A percentile compares a stretch with the other conserved stretches of the same genome.
phyloP scores from a whole-genome alignment of 169 alveolate species.

The Toxoplasma gondii region DNA sequence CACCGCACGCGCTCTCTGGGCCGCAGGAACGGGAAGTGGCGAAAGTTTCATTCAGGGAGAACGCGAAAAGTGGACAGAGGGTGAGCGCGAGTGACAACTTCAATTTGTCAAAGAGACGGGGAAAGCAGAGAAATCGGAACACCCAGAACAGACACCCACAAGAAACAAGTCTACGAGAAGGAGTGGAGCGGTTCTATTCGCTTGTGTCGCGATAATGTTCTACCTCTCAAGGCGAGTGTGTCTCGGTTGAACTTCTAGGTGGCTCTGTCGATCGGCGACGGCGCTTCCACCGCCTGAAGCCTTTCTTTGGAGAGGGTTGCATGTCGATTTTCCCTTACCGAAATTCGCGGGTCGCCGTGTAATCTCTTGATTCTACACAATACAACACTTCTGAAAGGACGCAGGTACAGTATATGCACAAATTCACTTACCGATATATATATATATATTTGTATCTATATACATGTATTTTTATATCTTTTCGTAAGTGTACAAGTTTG shows the following conservation, averaged over 20 bases:
- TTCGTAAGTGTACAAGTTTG: too few relatives aligned
- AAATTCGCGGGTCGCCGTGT: too few relatives aligned
- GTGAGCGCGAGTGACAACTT: background rate
- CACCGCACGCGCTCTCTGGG: background rate
- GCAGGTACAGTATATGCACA: background rate
- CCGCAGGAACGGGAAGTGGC: background rate
- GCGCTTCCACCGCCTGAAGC: too few relatives aligned
- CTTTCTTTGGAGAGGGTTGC: too few relatives aligned
- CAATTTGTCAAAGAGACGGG: background rate
- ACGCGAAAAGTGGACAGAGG: background rate
- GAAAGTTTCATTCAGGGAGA: background rate
- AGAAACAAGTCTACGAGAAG: background rate
- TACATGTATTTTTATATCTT: background rate
- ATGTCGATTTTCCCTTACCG: too few relatives aligned
- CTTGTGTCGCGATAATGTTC: background rate
- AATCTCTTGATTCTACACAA: too few relatives aligned
- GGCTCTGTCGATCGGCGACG: too few relatives aligned
- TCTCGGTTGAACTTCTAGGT: too few relatives aligned
- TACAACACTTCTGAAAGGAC: background rate
- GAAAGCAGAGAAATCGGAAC: background rate
- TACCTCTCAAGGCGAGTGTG: too few relatives aligned
- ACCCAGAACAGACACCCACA: background rate
- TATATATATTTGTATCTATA: too few relatives aligned
- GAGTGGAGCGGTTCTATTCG: background rate
- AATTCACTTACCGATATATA: background rate